Evolutionary conservation across 768 basidiomycete genomes (phyloP).

Genomic region (Crassisporium funariophilum): DNA sequence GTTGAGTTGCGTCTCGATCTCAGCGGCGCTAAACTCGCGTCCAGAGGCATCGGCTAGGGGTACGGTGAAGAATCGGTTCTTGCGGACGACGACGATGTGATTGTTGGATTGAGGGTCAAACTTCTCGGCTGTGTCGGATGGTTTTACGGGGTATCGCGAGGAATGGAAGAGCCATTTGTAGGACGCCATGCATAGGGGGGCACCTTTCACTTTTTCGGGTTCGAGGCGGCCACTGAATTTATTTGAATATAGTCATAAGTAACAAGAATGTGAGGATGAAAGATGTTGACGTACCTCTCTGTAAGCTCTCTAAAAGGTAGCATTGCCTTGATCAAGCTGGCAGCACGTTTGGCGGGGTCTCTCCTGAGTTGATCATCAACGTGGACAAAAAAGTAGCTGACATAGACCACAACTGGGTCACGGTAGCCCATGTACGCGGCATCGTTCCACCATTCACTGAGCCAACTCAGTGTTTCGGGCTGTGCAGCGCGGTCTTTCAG

Average conservation of each 20-base stretch:
- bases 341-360: slow-evolving; percentile 71
- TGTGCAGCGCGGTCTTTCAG: slow-evolving; percentile 74
- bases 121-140: slow-evolving; percentile 81
- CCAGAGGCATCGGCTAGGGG: slow-evolving; percentile 66
- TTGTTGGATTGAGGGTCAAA: slow-evolving; percentile 76
- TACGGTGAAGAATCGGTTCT: slow-evolving; percentile 90
- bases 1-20: slow-evolving; percentile 83
- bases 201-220: slow-evolving; percentile 80
- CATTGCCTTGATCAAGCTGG: slow-evolving; percentile 81
- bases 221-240: slow-evolving; percentile 67
- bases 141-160: slow-evolving; percentile 82
- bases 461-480: slow-evolving; percentile 70
- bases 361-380: slow-evolving; percentile 58
- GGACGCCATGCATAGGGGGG: slow-evolving; percentile 88
- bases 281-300: slow-evolving; percentile 82
- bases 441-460: slow-evolving; percentile 99
- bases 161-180: slow-evolving; percentile 99
- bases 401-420: slow-evolving; percentile 88
- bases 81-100: slow-evolving; percentile 88
- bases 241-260: not conserved
- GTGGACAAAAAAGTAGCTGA: slow-evolving; percentile 96
- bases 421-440: slow-evolving; percentile 85
- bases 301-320: slow-evolving; percentile 82
- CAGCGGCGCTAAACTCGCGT: slow-evolving; percentile 70
- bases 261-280: slow-evolving; percentile 24